Evolutionary conservation across 2,329 filamentous ascomycete species (phyloP).

Genomic region (Neoarthrinium moseri): DNA sequence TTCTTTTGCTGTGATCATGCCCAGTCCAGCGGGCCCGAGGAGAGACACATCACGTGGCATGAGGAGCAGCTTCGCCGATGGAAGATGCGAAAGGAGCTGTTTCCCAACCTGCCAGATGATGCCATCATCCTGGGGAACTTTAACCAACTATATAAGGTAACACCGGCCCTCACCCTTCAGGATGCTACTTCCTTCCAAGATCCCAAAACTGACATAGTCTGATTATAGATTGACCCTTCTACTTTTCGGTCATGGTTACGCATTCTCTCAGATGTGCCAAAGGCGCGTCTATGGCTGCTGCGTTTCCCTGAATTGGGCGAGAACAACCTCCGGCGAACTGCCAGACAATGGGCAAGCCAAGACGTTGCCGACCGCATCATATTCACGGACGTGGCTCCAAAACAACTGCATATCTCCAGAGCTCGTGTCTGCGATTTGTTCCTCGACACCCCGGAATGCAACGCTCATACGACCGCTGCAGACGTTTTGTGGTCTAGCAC

Average conservation of each 20-base stretch:
- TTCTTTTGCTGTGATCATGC: constrained; percentile 99
- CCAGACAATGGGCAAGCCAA: constrained; percentile 77
- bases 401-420: constrained; percentile 88
- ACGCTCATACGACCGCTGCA: constrained; percentile 95
- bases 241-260: constrained; percentile 95
- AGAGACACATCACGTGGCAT: constrained; percentile 72
- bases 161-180: too few relatives aligned
- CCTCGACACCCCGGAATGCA: constrained; percentile 95
- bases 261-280: constrained; percentile 81
- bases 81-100: constrained; percentile 90
- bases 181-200: neutral
- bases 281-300: constrained; percentile 91
- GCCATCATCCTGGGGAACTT: constrained; percentile 94
- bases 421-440: constrained; percentile 93
- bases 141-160: constrained; percentile 96
- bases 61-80: constrained; percentile 80
- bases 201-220: too few relatives aligned
- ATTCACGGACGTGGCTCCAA: constrained; percentile 96
- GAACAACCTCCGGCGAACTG: constrained; percentile 77
- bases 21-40: constrained; percentile 77
- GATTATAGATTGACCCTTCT: constrained; percentile 87
- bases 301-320: constrained; percentile 94
- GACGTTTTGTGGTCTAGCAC: constrained; percentile 97
- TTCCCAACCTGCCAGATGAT: constrained; percentile 79
- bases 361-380: constrained; percentile 84